Conservation (phyloP, 257 asterid species). For the Coffea canephora region DNA sequence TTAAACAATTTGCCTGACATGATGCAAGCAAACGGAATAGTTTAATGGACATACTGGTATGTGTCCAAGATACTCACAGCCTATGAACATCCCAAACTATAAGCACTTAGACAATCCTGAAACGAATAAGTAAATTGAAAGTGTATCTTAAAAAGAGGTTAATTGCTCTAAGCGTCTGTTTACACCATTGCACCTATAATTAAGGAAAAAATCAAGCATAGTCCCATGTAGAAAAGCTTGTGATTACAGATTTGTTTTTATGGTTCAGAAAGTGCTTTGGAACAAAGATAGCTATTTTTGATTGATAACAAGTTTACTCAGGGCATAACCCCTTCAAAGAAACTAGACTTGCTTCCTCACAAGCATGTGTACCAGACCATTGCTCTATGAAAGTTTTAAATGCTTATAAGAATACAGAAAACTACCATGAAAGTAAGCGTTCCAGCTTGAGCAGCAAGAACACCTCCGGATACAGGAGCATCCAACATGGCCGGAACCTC, state of each 20-base stretch:
- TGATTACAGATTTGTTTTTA: not conserved
- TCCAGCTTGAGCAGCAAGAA: slow-evolving; percentile 79
- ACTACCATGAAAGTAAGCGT: slow-evolving; percentile 94
- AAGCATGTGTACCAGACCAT: not conserved
- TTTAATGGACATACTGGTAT: not conserved
- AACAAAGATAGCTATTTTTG: not conserved
- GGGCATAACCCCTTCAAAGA: not conserved
- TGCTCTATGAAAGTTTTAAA: not conserved
- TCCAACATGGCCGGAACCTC: slow-evolving; percentile 75
- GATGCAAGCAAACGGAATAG: not conserved
- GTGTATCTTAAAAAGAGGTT: not conserved
- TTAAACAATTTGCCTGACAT: not conserved
- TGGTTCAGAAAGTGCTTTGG: not conserved
- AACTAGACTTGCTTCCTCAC: not conserved
- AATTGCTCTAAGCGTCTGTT: not conserved
- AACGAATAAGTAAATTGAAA: not conserved
- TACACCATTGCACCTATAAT: not conserved
- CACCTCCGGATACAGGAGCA: slow-evolving; percentile 99
- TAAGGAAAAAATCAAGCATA: not conserved
- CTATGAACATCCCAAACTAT: not conserved
- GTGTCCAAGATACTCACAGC: not conserved
- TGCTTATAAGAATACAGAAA: slow-evolving; percentile 6
- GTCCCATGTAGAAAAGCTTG: not conserved
- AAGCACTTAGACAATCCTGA: not conserved
- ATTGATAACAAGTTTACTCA: not conserved